phyloP scores from a whole-genome alignment of 1,284 basidiomycete genomes.

The Ceratobasidium sp. region DNA sequence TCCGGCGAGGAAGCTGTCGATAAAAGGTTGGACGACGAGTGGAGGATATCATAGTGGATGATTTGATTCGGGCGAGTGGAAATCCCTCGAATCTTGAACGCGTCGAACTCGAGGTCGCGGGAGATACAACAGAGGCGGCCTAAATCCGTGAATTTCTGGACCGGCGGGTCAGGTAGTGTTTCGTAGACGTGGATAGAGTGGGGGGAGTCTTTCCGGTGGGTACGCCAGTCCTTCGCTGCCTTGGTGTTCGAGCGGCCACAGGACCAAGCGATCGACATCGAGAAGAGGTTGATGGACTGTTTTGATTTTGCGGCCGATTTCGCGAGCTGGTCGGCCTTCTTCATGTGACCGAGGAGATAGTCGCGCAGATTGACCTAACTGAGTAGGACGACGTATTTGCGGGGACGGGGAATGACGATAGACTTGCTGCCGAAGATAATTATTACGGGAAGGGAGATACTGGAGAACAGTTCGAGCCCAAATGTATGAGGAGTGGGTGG shows the following conservation, averaged over 20 bases:
- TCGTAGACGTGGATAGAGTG: background rate
- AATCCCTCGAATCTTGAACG: no score
- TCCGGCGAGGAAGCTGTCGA: conserved; percentile 63
- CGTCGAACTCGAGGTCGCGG: no score
- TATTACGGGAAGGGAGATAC: no score
- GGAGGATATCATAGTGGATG: no score
- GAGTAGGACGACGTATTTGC: no score
- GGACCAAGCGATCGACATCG: background rate
- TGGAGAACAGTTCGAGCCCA: no score
- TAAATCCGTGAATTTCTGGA: background rate
- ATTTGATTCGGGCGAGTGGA: no score
- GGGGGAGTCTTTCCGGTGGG: background rate
- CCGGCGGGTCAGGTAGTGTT: background rate
- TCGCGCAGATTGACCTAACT: no score
- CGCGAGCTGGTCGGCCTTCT: conserved; percentile 4
- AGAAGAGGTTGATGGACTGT: background rate
- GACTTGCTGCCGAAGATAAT: no score
- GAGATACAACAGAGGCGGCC: no score
- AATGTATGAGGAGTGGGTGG: conserved; percentile 53
- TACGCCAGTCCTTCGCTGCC: conserved; percentile 1
- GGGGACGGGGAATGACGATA: no score
- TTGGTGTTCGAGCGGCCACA: background rate
- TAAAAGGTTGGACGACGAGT: conserved; percentile 59
- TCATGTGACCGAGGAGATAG: no score
- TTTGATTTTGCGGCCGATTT: background rate